A percentile compares a stretch with the other conserved stretches of the same genome.
Conservation (phyloP, 2,329 filamentous ascomycete species). For the Eutypella sp. region DNA sequence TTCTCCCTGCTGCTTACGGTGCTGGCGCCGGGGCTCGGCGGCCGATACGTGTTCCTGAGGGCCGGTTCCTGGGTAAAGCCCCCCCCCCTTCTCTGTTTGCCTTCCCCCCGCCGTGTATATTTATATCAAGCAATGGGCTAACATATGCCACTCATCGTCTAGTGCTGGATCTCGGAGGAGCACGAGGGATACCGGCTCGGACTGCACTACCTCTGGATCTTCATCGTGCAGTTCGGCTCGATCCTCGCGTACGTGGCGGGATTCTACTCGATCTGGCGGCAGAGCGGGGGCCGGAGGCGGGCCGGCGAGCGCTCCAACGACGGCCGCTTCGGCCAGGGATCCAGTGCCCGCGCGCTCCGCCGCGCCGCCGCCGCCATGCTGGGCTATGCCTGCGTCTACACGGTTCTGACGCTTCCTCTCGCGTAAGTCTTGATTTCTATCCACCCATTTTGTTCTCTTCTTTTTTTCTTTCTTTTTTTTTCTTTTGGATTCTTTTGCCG, state of each 20-base stretch:
- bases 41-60: slow-evolving; percentile 40
- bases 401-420: slow-evolving; percentile 45
- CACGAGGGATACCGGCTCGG: slow-evolving; percentile 41
- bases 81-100: not conserved
- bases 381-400: slow-evolving; percentile 45
- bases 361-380: slow-evolving; percentile 46
- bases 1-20: slow-evolving; percentile 39
- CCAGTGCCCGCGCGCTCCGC: slow-evolving; percentile 14
- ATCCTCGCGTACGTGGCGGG: slow-evolving; percentile 42
- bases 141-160: slow-evolving; percentile 2
- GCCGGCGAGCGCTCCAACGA: not conserved
- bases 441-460: not conserved
- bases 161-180: slow-evolving; percentile 49
- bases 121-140: not conserved
- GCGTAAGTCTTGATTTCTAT: slow-evolving; percentile 22
- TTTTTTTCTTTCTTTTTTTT: too few species aligned
- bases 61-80: slow-evolving; percentile 43
- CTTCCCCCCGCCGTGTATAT: not conserved
- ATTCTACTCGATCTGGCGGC: slow-evolving; percentile 24
- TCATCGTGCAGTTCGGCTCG: slow-evolving; percentile 47
- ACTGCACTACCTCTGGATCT: slow-evolving; percentile 53
- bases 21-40: slow-evolving; percentile 38
- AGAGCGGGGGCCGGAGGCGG: slow-evolving; percentile 4
- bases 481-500: too few species aligned
- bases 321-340: slow-evolving; percentile 9